These are phyloP conservation scores for Phytophthora idaei DNA, from an alignment of 352 stramenopile species.

Conservation along the genomic window DNA sequence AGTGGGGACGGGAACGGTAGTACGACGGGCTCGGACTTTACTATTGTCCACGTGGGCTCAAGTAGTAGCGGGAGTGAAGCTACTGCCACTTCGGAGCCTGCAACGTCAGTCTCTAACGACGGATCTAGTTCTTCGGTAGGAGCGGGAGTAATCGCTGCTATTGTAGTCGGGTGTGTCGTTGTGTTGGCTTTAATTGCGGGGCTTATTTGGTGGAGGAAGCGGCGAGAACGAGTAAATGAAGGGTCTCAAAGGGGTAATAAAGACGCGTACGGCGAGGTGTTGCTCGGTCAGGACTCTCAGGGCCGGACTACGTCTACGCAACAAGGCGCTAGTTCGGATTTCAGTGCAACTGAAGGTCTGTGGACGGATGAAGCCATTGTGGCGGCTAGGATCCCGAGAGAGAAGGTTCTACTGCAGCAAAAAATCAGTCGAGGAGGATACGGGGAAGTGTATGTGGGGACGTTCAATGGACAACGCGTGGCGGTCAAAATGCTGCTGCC, in stretches of 20 bases:
- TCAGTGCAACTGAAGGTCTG: conserved; percentile 4
- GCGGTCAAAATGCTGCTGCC: conserved; percentile 50
- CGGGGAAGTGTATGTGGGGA: conserved; percentile 45
- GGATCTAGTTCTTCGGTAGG: conserved; percentile 8
- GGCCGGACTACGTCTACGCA: conserved; percentile 11
- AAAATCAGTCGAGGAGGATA: conserved; percentile 46
- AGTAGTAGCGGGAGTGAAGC: conserved; percentile 5
- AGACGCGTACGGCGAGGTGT: conserved; percentile 10
- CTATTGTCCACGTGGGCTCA: conserved; percentile 13
- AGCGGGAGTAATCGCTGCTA: conserved; percentile 23
- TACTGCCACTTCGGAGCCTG: not conserved
- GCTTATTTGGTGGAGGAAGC: conserved; percentile 13
- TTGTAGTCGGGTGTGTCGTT: conserved; percentile 17
- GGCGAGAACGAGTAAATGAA: not conserved
- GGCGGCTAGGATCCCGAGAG: conserved; percentile 36
- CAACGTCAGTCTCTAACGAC: not conserved
- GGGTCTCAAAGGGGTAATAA: not conserved
- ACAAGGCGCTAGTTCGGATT: conserved; percentile 2
- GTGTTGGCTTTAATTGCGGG: conserved; percentile 5
- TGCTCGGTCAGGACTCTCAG: conserved; percentile 18
- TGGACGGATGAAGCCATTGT: conserved; percentile 36
- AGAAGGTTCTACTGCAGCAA: conserved; percentile 40
- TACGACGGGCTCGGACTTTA: conserved; percentile 20
- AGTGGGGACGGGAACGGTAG: conserved; percentile 4
- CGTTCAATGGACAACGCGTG: conserved; percentile 42